These are phyloP conservation scores for Pythium dissimile DNA, from an alignment of 352 stramenopile genomes.

Conservation along the genomic window DNA sequence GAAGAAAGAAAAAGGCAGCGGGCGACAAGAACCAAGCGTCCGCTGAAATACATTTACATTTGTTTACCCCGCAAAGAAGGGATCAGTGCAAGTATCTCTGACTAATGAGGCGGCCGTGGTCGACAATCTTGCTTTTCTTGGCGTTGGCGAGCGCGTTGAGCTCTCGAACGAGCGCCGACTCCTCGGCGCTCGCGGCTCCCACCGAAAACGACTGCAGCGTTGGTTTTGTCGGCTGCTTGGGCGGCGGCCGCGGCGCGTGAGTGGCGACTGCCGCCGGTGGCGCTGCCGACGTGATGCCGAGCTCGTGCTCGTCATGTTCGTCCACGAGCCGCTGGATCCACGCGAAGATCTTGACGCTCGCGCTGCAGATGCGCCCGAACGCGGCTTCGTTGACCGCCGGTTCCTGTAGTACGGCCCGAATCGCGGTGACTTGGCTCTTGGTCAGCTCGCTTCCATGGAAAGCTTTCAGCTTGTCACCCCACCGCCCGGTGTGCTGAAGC, in stretches of 20 bases:
- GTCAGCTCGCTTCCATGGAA: conserved; percentile 35
- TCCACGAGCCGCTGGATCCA: conserved; percentile 63
- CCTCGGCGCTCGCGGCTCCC: neutral
- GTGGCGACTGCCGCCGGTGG: neutral
- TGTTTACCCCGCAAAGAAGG: neutral
- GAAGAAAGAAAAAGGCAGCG: neutral
- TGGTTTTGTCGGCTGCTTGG: neutral
- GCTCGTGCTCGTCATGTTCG: conserved; percentile 49
- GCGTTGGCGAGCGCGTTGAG: conserved; percentile 16
- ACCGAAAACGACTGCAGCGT: conserved; percentile 13
- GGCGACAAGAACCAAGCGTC: neutral
- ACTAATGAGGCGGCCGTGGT: conserved; percentile 25
- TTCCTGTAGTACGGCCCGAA: conserved; percentile 64
- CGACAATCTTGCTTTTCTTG: conserved; percentile 25
- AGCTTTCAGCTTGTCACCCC: conserved; percentile 36
- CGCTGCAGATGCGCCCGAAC: conserved; percentile 50
- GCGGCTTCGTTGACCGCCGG: conserved; percentile 45
- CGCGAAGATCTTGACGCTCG: conserved; percentile 57
- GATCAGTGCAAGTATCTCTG: conserved; percentile 3
- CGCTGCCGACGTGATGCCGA: conserved; percentile 29
- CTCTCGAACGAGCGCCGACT: conserved; percentile 14
- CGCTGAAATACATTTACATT: neutral
- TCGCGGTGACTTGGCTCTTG: conserved; percentile 41
- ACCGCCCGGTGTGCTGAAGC: conserved; percentile 45
- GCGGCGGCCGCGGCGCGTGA: neutral